Conservation (phyloP, 768 basidiomycete genomes). For the Podaxis pistillaris region DNA sequence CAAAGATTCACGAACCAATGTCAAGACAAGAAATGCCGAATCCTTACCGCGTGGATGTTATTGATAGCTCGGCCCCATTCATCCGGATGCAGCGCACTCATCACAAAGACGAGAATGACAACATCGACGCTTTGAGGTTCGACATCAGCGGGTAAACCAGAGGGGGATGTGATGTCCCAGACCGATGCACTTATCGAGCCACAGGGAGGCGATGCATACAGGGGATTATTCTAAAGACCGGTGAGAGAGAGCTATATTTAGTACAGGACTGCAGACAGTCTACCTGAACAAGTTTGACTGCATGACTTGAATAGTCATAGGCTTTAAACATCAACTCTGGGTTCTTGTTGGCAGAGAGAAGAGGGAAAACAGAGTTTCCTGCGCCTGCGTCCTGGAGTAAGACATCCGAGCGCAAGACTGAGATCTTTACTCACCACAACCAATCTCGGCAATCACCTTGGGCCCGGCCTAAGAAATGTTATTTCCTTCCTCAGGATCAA, state of each 20-base stretch:
- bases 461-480: constrained; percentile 65
- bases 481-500: constrained; percentile 12
- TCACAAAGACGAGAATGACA: constrained; percentile 88
- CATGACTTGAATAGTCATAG: constrained; percentile 89
- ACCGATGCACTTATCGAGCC: constrained; percentile 79
- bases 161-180: constrained; percentile 82
- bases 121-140: constrained; percentile 77
- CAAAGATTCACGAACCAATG: neutral
- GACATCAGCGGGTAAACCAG: constrained; percentile 60
- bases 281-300: constrained; percentile 88
- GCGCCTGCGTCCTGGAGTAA: constrained; percentile 54
- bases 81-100: constrained; percentile 88
- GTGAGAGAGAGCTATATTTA: neutral
- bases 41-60: constrained; percentile 72
- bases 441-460: constrained; percentile 79
- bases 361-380: constrained; percentile 92
- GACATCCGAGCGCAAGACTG: neutral
- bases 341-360: constrained; percentile 82
- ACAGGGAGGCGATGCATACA: constrained; percentile 64
- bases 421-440: constrained; percentile 63
- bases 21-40: neutral
- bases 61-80: constrained; percentile 86
- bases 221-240: constrained; percentile 56
- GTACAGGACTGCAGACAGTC: constrained; percentile 16
- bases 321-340: constrained; percentile 71